Evolutionary conservation across 1,284 basidiomycete genomes (phyloP).

Genomic region (Phylloboletellus chloephorus): DNA sequence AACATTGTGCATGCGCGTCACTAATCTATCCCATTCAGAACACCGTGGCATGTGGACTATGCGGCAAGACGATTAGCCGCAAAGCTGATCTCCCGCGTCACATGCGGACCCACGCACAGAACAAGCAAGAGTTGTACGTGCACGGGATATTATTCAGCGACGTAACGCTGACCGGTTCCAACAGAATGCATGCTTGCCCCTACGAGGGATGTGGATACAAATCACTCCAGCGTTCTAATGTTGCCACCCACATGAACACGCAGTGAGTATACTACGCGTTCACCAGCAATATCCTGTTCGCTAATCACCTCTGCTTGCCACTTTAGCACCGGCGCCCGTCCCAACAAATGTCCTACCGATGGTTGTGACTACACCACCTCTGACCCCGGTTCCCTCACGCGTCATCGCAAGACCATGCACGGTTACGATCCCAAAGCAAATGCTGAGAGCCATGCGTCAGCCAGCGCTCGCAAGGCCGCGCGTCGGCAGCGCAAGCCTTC

Average conservation of each 20-base stretch:
- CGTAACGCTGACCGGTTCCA: slow-evolving; percentile 6
- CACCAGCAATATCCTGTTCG: neutral
- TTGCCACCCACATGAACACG: slow-evolving; percentile 24
- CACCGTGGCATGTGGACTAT: slow-evolving; percentile 7
- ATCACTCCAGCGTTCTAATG: slow-evolving; percentile 29
- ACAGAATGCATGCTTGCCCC: slow-evolving; percentile 28
- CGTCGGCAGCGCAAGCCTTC: slow-evolving; percentile 1
- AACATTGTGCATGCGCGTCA: neutral
- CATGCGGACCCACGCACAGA: slow-evolving; percentile 9
- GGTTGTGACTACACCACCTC: slow-evolving; percentile 20
- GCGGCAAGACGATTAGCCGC: slow-evolving; percentile 15
- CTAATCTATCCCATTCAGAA: slow-evolving; percentile 15
- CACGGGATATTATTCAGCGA: neutral
- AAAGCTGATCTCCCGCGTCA: slow-evolving; percentile 22
- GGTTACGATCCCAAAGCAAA: slow-evolving; percentile 12
- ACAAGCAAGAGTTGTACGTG: slow-evolving; percentile 20
- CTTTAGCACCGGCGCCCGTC: slow-evolving; percentile 15
- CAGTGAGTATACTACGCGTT: slow-evolving; percentile 20
- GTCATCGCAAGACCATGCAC: slow-evolving; percentile 21
- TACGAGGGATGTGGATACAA: slow-evolving; percentile 21
- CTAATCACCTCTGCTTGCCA: slow-evolving; percentile 10
- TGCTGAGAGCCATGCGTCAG: neutral
- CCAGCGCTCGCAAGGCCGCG: neutral
- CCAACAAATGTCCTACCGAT: slow-evolving; percentile 18
- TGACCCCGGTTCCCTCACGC: slow-evolving; percentile 29